Conservation (phyloP, 169 alveolate species). For the Perkinsus olseni region DNA sequence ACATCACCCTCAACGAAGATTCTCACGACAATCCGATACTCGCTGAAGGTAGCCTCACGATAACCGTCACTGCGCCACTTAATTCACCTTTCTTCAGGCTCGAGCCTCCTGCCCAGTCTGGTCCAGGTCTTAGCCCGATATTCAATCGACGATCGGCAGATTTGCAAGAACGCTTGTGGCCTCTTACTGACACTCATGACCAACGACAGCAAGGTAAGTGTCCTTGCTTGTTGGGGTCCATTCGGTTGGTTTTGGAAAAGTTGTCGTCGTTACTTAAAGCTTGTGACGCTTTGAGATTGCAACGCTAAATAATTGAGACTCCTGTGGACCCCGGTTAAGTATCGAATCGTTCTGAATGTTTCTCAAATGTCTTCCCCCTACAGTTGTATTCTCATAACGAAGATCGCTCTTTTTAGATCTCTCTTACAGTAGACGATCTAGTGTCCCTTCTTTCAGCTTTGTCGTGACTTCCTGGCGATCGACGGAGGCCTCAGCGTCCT, state of each 20-base stretch:
- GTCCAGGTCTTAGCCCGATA: not conserved
- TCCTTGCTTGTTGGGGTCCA: no score
- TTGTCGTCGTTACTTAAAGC: no score
- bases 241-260: no score
- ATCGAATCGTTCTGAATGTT: no score
- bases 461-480: not conserved
- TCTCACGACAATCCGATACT: not conserved
- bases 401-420: no score
- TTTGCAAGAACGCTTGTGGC: not conserved
- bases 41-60: not conserved
- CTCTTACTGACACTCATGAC: not conserved
- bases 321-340: no score
- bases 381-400: no score
- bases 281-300: no score
- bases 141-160: not conserved
- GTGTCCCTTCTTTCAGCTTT: not conserved
- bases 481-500: not conserved
- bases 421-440: no score
- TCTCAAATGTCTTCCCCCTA: no score
- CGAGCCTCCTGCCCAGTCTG: not conserved
- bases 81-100: not conserved
- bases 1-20: not conserved
- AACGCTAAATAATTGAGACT: no score
- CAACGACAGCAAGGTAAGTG: not conserved
- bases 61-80: not conserved